These are phyloP conservation scores for Capsella rubella DNA, from an alignment of 441 rosid genomes.

Conservation along the genomic window DNA sequence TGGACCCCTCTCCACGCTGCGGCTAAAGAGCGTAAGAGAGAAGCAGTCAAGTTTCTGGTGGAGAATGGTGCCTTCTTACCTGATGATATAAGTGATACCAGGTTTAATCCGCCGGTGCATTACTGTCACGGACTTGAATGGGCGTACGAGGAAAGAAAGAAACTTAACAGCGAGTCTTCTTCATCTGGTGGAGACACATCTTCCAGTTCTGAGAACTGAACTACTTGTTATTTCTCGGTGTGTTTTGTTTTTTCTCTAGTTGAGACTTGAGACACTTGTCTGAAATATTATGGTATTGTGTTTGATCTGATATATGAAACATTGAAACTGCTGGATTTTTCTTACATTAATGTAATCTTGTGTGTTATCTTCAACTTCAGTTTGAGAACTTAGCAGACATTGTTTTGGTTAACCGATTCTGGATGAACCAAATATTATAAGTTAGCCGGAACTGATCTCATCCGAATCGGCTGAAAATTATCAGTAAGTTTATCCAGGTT, in stretches of 20 bases:
- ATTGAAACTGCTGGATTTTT: background rate
- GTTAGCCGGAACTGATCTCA: background rate
- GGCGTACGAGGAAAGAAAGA: slow-evolving; percentile 88
- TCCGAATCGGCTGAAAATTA: background rate
- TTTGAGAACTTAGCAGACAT: background rate
- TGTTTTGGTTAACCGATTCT: slow-evolving; percentile 4
- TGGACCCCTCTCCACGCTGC: slow-evolving; percentile 95
- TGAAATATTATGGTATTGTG: slow-evolving; percentile 14
- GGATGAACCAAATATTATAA: background rate
- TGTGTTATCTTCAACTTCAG: background rate
- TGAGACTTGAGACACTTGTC: background rate
- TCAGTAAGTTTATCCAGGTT: too few relatives aligned
- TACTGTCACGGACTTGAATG: slow-evolving; percentile 91
- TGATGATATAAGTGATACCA: slow-evolving; percentile 72
- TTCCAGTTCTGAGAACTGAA: slow-evolving; percentile 61
- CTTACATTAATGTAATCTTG: background rate
- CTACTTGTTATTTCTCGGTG: slow-evolving; percentile 4
- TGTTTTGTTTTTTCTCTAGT: slow-evolving; percentile 5
- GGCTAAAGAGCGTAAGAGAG: slow-evolving; percentile 77
- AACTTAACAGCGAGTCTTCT: slow-evolving; percentile 44
- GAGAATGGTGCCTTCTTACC: slow-evolving; percentile 88
- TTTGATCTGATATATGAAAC: slow-evolving; percentile 26
- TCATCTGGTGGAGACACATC: slow-evolving; percentile 61
- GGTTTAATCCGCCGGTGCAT: slow-evolving; percentile 88
- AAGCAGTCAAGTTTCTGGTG: slow-evolving; percentile 74